A percentile compares a stretch with the other conserved stretches of the same genome.
Evolutionary conservation across 192 early-diverging fungal species (phyloP).

Genomic region (Entomortierella beljakovae): DNA sequence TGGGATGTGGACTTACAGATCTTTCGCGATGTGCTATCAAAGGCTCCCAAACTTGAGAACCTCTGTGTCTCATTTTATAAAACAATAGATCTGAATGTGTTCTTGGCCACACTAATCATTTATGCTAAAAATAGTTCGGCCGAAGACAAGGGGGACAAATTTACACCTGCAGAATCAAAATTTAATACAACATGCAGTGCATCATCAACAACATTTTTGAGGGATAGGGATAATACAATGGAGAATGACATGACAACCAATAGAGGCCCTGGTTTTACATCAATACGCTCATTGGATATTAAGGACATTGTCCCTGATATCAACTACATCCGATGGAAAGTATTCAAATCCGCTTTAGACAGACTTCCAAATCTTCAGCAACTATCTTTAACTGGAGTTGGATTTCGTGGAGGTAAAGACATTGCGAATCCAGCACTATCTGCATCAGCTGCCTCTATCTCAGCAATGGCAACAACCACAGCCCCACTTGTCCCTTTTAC

Average conservation of each 20-base stretch:
- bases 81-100: slow-evolving; percentile 20
- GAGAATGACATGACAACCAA: not conserved
- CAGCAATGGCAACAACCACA: not conserved
- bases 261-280: not conserved
- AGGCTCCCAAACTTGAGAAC: not conserved
- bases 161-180: not conserved
- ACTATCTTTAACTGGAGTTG: slow-evolving; percentile 25
- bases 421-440: not conserved
- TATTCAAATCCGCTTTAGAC: slow-evolving; percentile 16
- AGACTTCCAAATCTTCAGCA: slow-evolving; percentile 1
- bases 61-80: slow-evolving; percentile 30
- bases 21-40: not conserved
- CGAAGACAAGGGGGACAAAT: not conserved
- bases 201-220: no score
- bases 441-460: not conserved
- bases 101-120: slow-evolving; percentile 5
- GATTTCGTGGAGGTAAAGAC: slow-evolving; percentile 12
- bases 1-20: slow-evolving; percentile 20
- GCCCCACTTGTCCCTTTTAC: not conserved
- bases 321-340: slow-evolving; percentile 27
- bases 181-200: no score
- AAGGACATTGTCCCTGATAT: slow-evolving; percentile 29
- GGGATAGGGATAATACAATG: no score
- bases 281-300: slow-evolving; percentile 25
- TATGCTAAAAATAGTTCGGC: not conserved